Evolutionary conservation across 495 filamentous ascomycete genomes (phyloP), one percentile per base, ranked within the genome.

Genomic region (Elasticomyces elasticus): DNA sequence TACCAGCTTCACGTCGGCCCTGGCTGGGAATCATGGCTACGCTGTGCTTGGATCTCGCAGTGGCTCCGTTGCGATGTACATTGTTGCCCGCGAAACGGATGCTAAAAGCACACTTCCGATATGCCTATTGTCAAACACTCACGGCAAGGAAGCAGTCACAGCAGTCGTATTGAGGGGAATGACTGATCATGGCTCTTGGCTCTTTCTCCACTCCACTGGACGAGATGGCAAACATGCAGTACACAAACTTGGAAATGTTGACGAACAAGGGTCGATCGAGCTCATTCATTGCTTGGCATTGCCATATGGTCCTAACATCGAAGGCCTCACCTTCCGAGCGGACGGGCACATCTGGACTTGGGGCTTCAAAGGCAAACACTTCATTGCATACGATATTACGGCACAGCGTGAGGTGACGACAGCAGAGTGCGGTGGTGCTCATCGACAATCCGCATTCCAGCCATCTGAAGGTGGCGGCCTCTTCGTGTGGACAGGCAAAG

Each of bases 391-490:
- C 77, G 85, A 94, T 64, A 84, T 84, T 51, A 78, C 77, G 0
- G 71, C 67, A 10, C 76, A 84, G 27, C 70, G 76, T 23, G 84
- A 90, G 60, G 64, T 89, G 5, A 76, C 82, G 43, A 72, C 69
- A 0, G 73, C 94, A 10, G 79, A 87, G 15, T 95, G 92, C 61
- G 89, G 90, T 17, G 91, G 91, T 22, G 79, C 78, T 0, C 87
- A 94, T 58, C 77, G 94, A 17, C 76, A 73, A 12, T 95, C 84
- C 76, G 73, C 74, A 4, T 81, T 78, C 59, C 74, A 79, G 15
- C 79, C 78, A 7, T 41, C 27, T 51, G 46, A 11, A 44, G 67
- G 2, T 55, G 64, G 57, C 1, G 65, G 67, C 5, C 69, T 62
- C 9, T 72, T 84, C 6, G 61, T 78, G 4, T 85, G 79, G 78